Evolutionary conservation across 2,329 filamentous ascomycete genomes (phyloP), one percentile per base, ranked within the genome.

Genomic region (Pseudofabraea citricarpa): DNA sequence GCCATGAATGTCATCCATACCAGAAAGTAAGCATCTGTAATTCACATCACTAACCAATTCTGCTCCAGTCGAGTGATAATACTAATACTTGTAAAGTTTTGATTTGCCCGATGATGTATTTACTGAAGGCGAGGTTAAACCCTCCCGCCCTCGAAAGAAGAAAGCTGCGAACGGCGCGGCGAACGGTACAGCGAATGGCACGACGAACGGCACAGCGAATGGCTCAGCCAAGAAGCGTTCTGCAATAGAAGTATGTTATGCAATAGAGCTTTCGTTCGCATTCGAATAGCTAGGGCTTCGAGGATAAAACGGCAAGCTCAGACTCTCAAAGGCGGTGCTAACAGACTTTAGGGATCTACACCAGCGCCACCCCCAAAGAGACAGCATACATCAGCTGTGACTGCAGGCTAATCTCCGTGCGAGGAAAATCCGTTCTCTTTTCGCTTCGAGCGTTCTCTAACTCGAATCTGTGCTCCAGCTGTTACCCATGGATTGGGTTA

Each of bases 101-200:
- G 83, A 90, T 59, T 75, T 98, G 20, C 93, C 93, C 21, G 83
- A 88, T 47, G 91, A 98, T 63, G 82, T 97, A 2, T 98, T 98
- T 61, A 76, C 83, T 37, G 70, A 82, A 19, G 87, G 87, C 57
- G 93, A 98, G 65, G 70, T 71, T 39, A 85, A 80, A 56, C 87
- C 87, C 5, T 38, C 45, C 20, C 55, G 56, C n/a, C 53, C 56
- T 32, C 47, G 40, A 33, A 60, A 59, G 50, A 62, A 55, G 41
- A 57, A 57, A 36, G 45, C 45, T 8, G 20, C 40, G n/a, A 47
- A 47, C 23, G 46, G 49, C 19, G 39, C 33, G 9, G 16, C 37
- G n/a, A n/a, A n/a, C n/a, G n/a, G n/a, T n/a, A n/a, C n/a, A n/a
- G n/a, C n/a, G n/a, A n/a, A n/a, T n/a, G n/a, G n/a, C n/a, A n/a